A percentile compares a stretch with the other conserved stretches of the same genome.
Conservation (phyloP, 1,284 basidiomycete species). For the Cutaneotrichosporon sp. region DNA sequence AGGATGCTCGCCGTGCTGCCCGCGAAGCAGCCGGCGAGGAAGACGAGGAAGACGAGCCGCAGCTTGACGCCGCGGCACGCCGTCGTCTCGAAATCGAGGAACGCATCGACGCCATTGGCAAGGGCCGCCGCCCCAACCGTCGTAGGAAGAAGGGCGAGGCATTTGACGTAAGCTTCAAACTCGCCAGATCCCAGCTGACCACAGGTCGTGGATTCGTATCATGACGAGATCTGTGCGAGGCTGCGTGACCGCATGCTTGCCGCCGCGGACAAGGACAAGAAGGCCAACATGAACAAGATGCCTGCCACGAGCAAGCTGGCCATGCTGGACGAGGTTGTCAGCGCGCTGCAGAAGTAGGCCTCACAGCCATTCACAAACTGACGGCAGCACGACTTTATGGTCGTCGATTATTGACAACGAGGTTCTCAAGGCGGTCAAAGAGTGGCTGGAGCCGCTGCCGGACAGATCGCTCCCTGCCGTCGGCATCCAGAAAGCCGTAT, state of each 20-base stretch:
- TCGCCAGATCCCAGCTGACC: not conserved
- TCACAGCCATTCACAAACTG: conserved; percentile 19
- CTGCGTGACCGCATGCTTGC: conserved; percentile 78
- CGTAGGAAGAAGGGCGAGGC: conserved; percentile 69
- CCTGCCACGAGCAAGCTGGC: conserved; percentile 82
- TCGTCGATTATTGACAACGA: conserved; percentile 96
- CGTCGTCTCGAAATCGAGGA: conserved; percentile 29
- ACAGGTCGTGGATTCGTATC: conserved; percentile 69
- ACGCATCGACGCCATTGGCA: conserved; percentile 73
- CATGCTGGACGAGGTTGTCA: conserved; percentile 80
- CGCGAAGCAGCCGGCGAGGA: conserved; percentile 12
- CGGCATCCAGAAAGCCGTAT: conserved; percentile 91
- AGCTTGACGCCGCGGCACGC: conserved; percentile 26
- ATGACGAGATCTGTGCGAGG: conserved; percentile 83
- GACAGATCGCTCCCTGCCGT: conserved; percentile 89
- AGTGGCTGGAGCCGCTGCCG: conserved; percentile 91
- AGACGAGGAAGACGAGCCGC: conserved; percentile 42
- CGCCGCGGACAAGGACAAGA: conserved; percentile 79
- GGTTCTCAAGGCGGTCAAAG: conserved; percentile 77
- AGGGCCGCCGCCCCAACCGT: conserved; percentile 62
- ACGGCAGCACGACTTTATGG: conserved; percentile 65
- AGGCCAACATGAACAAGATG: conserved; percentile 72
- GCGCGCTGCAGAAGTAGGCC: conserved; percentile 85
- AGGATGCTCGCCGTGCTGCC: conserved; percentile 34
- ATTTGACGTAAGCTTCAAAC: conserved; percentile 34